These are phyloP conservation scores for Borealophlyctis nickersoniae DNA, from an alignment of 192 early-diverging fungal species.

Conservation along the genomic window DNA sequence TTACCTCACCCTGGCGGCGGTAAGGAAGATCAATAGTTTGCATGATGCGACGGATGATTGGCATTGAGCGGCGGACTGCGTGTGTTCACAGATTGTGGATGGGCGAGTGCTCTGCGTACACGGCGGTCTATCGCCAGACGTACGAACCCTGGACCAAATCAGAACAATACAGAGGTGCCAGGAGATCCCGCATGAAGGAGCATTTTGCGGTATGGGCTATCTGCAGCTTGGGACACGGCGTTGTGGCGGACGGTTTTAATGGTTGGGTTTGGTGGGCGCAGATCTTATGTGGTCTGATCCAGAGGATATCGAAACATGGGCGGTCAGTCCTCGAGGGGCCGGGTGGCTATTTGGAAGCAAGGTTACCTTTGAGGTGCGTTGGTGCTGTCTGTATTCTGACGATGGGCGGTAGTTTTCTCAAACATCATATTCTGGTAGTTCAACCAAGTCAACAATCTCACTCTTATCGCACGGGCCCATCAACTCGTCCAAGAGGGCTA, in stretches of 20 bases:
- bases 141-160: slow-evolving; percentile 89
- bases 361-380: slow-evolving; percentile 81
- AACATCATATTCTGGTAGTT: slow-evolving; percentile 52
- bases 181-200: slow-evolving; percentile 92
- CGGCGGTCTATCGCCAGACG: slow-evolving; percentile 90
- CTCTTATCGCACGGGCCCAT: slow-evolving; percentile 90
- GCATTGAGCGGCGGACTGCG: slow-evolving; percentile 1
- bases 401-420: background rate
- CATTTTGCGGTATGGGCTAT: slow-evolving; percentile 69
- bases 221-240: background rate
- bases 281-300: slow-evolving; percentile 98
- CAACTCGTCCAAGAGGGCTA: slow-evolving; percentile 98
- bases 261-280: slow-evolving; percentile 21
- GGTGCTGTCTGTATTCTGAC: too few species aligned
- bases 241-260: background rate
- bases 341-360: slow-evolving; percentile 96
- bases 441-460: slow-evolving; percentile 86
- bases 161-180: slow-evolving; percentile 92
- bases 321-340: slow-evolving; percentile 84
- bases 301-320: slow-evolving; percentile 91
- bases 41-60: background rate
- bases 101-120: slow-evolving; percentile 90
- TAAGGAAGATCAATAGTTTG: slow-evolving; percentile 38
- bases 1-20: slow-evolving; percentile 85
- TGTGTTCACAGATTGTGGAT: slow-evolving; percentile 75